Conservation (phyloP, 2,329 filamentous ascomycete species). For the Ascocoryne sarcoides region DNA sequence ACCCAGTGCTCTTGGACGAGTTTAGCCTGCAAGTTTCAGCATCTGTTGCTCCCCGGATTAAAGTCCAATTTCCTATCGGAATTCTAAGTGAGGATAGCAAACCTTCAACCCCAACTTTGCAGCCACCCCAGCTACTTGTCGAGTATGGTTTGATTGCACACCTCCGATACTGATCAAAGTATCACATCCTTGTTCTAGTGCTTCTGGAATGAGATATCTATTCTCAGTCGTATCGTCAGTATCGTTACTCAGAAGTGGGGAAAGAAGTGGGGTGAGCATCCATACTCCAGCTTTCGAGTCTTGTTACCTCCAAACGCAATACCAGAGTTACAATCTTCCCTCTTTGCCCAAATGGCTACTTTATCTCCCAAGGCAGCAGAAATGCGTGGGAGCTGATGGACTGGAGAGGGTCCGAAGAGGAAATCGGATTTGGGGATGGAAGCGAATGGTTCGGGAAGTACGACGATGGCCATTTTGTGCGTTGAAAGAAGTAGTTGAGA, state of each 20-base stretch:
- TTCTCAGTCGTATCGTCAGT: background rate
- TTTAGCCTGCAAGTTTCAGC: constrained; percentile 29
- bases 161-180: constrained; percentile 60
- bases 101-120: constrained; percentile 45
- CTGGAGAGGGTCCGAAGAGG: constrained; percentile 60
- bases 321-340: constrained; percentile 62
- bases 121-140: constrained; percentile 56
- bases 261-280: too few species aligned
- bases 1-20: constrained; percentile 64
- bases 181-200: constrained; percentile 45
- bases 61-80: too few species aligned
- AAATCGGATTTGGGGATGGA: constrained; percentile 53
- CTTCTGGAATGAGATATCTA: constrained; percentile 57
- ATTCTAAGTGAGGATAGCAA: background rate
- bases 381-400: constrained; percentile 58
- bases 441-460: constrained; percentile 52
- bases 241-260: background rate
- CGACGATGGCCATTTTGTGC: too few species aligned
- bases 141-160: constrained; percentile 62
- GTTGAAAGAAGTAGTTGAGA: too few species aligned
- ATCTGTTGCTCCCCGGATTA: too few species aligned
- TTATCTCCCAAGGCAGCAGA: constrained; percentile 49
- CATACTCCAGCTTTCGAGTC: constrained; percentile 56
- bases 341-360: constrained; percentile 60
- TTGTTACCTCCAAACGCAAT: constrained; percentile 64